Conservation (phyloP, 345 rosid species). For the Kernera saxatilis region DNA sequence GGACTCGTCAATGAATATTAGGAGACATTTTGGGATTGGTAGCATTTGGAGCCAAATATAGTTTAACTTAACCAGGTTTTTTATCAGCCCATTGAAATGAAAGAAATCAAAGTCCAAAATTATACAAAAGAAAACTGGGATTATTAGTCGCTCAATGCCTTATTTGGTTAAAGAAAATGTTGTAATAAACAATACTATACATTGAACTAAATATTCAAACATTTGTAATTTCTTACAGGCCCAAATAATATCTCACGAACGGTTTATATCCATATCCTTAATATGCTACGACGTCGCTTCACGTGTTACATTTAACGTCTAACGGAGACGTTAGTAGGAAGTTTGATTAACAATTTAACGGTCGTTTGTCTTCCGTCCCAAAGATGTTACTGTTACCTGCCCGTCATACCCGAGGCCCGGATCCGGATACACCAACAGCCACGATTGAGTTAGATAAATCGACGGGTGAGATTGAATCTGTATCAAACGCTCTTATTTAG, state of each 20-base stretch:
- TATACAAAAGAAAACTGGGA: too few species aligned
- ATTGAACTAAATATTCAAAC: too few species aligned
- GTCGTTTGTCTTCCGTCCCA: conserved; percentile 22
- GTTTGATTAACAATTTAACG: neutral
- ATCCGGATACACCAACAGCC: conserved; percentile 5
- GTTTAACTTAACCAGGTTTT: too few species aligned
- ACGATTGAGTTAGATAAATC: neutral
- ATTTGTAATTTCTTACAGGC: neutral
- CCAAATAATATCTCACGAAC: neutral
- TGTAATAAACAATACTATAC: too few species aligned
- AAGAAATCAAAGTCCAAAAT: too few species aligned
- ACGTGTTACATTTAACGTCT: neutral
- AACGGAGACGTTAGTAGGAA: neutral
- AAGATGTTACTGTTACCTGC: conserved; percentile 14
- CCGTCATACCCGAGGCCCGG: neutral
- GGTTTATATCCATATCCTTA: neutral
- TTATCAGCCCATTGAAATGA: too few species aligned
- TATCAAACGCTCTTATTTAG: conserved; percentile 19
- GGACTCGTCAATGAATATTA: too few species aligned
- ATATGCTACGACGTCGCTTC: neutral
- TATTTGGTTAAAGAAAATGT: too few species aligned
- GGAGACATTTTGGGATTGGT: too few species aligned
- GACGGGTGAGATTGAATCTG: conserved; percentile 25
- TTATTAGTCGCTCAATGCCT: too few species aligned
- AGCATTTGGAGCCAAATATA: too few species aligned